Evolutionary conservation across 352 stramenopile genomes (phyloP).

Genomic region (Phytophthora pisi): DNA sequence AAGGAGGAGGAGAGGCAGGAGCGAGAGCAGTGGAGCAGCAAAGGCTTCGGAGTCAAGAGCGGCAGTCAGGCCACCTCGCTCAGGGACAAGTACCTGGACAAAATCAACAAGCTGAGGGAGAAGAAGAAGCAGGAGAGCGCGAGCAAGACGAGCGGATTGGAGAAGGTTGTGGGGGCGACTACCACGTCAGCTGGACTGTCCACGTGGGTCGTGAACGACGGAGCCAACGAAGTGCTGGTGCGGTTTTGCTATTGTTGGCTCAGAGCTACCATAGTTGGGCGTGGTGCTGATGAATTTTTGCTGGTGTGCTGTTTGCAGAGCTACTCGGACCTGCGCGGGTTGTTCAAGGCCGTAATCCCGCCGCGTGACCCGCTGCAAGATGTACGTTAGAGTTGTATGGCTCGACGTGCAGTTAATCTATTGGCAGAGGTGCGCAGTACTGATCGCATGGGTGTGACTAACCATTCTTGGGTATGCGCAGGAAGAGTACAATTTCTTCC

Average conservation of each 20-base stretch:
- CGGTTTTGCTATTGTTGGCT: not conserved
- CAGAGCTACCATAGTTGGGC: not conserved
- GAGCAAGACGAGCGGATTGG: conserved; percentile 11
- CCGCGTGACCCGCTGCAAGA: conserved; percentile 52
- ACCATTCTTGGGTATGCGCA: conserved; percentile 14
- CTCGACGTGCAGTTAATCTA: too few relatives aligned
- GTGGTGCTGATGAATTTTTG: not conserved
- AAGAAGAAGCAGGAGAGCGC: conserved; percentile 41
- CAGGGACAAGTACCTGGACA: conserved; percentile 80
- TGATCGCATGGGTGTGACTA: not conserved
- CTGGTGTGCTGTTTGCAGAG: conserved; percentile 37
- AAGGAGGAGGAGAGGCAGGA: conserved; percentile 32
- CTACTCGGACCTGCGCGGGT: conserved; percentile 61
- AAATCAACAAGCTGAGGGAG: conserved; percentile 70
- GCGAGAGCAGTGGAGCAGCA: conserved; percentile 27
- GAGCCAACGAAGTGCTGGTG: conserved; percentile 75
- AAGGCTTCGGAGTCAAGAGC: conserved; percentile 9
- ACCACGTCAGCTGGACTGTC: conserved; percentile 60
- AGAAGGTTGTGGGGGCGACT: conserved; percentile 32
- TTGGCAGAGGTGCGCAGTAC: not conserved
- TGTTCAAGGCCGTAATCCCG: conserved; percentile 69
- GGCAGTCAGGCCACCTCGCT: conserved; percentile 31
- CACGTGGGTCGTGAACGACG: conserved; percentile 76
- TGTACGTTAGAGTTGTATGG: conserved; percentile 34
- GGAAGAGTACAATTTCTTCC: conserved; percentile 70